These are phyloP conservation scores for Apiospora pterosperma DNA, from an alignment of 2,329 filamentous ascomycete genomes.

Conservation along the genomic window DNA sequence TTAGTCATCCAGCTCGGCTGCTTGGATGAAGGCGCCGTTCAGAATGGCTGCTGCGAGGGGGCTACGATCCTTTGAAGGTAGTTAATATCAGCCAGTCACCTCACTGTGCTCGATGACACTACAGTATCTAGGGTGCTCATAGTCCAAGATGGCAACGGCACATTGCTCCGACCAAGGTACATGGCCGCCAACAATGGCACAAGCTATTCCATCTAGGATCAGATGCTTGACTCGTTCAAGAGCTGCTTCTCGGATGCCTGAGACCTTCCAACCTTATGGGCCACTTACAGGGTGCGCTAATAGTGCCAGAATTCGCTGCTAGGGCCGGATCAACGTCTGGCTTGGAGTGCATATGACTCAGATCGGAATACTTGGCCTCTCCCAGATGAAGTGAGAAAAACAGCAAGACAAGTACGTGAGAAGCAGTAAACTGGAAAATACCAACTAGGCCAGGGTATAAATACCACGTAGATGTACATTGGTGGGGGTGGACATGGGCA, in stretches of 20 bases:
- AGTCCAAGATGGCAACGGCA: conserved; percentile 24
- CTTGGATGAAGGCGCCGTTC: conserved; percentile 41
- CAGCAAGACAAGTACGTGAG: too few species aligned
- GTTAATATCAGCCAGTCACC: conserved; percentile 13
- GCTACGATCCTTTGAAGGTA: conserved; percentile 13
- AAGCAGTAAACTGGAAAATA: too few species aligned
- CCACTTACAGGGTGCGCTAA: background rate
- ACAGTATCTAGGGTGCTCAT: conserved; percentile 29
- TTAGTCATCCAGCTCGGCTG: conserved; percentile 41
- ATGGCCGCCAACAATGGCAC: conserved; percentile 34
- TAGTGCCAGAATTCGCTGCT: background rate
- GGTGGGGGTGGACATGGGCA: too few species aligned
- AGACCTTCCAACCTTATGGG: background rate
- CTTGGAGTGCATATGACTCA: background rate
- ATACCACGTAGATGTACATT: too few species aligned
- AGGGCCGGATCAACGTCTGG: background rate
- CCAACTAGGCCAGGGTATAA: too few species aligned
- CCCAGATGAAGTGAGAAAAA: too few species aligned
- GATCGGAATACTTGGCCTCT: background rate
- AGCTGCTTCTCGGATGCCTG: conserved; percentile 26
- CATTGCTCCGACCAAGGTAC: conserved; percentile 37
- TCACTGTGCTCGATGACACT: conserved; percentile 21
- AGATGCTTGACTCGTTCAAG: conserved; percentile 35
- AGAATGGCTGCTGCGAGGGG: conserved; percentile 36
- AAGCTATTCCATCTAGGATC: conserved; percentile 39